A percentile compares a stretch with the other conserved stretches of the same genome.
Evolutionary conservation across 2,329 filamentous ascomycete species (phyloP).

Genomic region (Gnomoniopsis sp.): DNA sequence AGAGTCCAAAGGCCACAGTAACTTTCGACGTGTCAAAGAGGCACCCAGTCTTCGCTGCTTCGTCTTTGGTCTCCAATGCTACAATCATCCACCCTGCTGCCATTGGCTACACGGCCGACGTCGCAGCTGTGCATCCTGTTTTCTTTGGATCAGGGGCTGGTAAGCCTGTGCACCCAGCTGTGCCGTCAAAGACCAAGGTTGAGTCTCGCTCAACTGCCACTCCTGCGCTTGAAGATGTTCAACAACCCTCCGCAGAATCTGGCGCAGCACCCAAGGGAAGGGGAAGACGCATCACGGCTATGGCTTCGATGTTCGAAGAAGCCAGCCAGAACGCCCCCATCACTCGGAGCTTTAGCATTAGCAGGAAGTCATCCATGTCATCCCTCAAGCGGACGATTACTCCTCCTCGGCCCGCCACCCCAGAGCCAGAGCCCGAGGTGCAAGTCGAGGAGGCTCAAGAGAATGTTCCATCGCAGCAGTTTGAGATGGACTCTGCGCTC

Average conservation of each 20-base stretch:
- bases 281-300: conserved; percentile 2
- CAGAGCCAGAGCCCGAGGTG: neutral
- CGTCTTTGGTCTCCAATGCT: conserved; percentile 21
- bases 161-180: conserved; percentile 24
- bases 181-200: conserved; percentile 18
- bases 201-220: conserved; percentile 24
- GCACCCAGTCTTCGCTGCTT: conserved; percentile 32
- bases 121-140: conserved; percentile 28
- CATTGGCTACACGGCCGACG: conserved; percentile 27
- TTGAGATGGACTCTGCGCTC: conserved; percentile 17
- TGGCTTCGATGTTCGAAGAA: conserved; percentile 3
- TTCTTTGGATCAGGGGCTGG: conserved; percentile 28
- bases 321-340: neutral
- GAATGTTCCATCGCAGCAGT: neutral
- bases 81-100: conserved; percentile 30
- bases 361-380: neutral
- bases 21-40: conserved; percentile 26
- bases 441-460: neutral
- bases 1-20: neutral
- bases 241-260: neutral
- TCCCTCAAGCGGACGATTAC: neutral
- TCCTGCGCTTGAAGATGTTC: neutral
- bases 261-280: neutral
- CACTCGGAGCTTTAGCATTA: neutral
- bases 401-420: neutral